Base-by-base conservation (phyloP, 78 protist genomes). In the Dictyostelium capitatum region DNA sequence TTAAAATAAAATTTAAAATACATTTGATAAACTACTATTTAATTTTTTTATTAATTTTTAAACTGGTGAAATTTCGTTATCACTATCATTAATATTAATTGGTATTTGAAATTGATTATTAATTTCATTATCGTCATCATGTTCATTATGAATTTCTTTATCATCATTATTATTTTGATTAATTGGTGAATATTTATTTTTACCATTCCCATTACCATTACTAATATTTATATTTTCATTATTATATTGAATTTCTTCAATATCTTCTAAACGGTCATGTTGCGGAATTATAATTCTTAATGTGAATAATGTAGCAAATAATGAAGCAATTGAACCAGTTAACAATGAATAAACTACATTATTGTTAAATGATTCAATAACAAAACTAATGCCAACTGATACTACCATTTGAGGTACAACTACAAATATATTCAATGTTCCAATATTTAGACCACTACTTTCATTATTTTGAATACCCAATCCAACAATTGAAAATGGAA, bases 381-480 rank as follows among this genome's bases (percentile, higher is more conserved):
- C 23, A 59, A 91, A 91, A 53, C 95, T 69, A 14, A 91, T 83
- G 20, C 80, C 59, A 30, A 91, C 17, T 23, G 95, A 70, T 32
- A 91, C 95, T 8, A 91, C 17, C 43, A 91, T 69, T 81, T 93
- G 96, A 1, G 96, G 96, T 1, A 93, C 59, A 3, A 93, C 96
- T 1, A 93, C 78, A 30, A 93, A 93, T 67, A 93, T 84, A 65
- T 93, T 93, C 6, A 93, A 54, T 0, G 32, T 54, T 9, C 96
- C 96, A 50, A 93, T 93, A 30, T 93, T 78, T 0, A 93, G 51
- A 1, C 96, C 96, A 79, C 92, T 82, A 25, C 54, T 43, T 51
- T 79, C 83, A 30, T 43, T 46, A 10, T 93, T 89, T 6, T 43
- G 15, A 10, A 51, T 56, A 37, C 91, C 91, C 75, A 91, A 19